Conservation (phyloP, 768 basidiomycete species). For the Lactarius tabidus region DNA sequence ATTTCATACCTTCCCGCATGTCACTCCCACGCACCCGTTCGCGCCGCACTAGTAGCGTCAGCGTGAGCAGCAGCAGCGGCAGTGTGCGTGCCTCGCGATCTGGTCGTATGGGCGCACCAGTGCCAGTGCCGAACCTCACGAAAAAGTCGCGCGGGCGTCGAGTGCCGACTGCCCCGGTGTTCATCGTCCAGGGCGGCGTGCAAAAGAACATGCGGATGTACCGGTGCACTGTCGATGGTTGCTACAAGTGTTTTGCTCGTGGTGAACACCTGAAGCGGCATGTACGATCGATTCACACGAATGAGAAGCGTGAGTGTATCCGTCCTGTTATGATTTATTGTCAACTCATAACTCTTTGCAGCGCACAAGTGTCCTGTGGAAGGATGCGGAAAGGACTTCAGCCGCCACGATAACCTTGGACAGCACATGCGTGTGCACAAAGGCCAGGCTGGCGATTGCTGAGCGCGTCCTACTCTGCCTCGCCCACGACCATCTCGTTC, state of each 20-base stretch:
- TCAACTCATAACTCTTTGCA: slow-evolving; percentile 32
- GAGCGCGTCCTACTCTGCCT: not conserved
- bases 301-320: slow-evolving; percentile 78
- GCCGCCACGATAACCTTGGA: slow-evolving; percentile 81
- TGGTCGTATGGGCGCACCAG: slow-evolving; percentile 46
- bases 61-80: slow-evolving; percentile 21
- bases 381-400: slow-evolving; percentile 80
- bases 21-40: slow-evolving; percentile 14
- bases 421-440: slow-evolving; percentile 86
- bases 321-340: not conserved
- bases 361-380: slow-evolving; percentile 80
- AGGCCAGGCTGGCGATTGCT: slow-evolving; percentile 27
- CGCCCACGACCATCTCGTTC: not conserved
- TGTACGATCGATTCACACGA: slow-evolving; percentile 82
- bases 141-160: slow-evolving; percentile 78
- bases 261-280: slow-evolving; percentile 91
- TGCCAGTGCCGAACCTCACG: slow-evolving; percentile 72
- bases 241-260: slow-evolving; percentile 83
- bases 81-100: slow-evolving; percentile 28
- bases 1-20: slow-evolving; percentile 13
- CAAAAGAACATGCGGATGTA: slow-evolving; percentile 42
- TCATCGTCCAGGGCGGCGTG: slow-evolving; percentile 28
- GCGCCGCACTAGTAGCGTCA: slow-evolving; percentile 22
- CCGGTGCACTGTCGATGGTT: slow-evolving; percentile 73
- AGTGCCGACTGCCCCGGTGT: slow-evolving; percentile 52